Percentiles rank a stretch among this genome's conserved stretches.
Conservation (phyloP, 495 filamentous ascomycete species). For the Xylona heveae region DNA sequence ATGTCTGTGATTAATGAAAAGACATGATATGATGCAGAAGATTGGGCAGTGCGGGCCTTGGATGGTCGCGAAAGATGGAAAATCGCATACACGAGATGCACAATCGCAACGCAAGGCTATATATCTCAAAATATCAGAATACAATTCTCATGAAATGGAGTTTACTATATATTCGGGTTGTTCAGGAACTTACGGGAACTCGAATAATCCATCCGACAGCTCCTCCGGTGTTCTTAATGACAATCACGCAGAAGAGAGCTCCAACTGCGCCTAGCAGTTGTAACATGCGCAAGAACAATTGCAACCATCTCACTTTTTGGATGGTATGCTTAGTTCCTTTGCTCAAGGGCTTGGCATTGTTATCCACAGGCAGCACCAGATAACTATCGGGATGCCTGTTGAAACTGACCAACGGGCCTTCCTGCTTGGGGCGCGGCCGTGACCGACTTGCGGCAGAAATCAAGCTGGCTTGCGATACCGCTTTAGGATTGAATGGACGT, state of each 20-base stretch:
- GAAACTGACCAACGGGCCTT: slow-evolving; percentile 4
- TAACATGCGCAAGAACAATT: slow-evolving; percentile 40
- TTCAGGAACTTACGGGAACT: slow-evolving; percentile 37
- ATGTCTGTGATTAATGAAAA: slow-evolving; percentile 56
- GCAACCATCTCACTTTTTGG: slow-evolving; percentile 37
- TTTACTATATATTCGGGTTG: not conserved
- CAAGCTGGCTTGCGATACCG: slow-evolving; percentile 52
- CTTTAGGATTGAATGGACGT: slow-evolving; percentile 58
- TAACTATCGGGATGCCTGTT: slow-evolving; percentile 13
- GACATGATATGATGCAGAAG: slow-evolving; percentile 65
- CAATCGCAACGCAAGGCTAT: slow-evolving; percentile 49
- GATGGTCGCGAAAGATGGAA: slow-evolving; percentile 53
- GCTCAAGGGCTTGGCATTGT: slow-evolving; percentile 43
- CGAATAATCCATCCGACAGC: slow-evolving; percentile 54
- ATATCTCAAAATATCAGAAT: slow-evolving; percentile 3
- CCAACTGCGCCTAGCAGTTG: slow-evolving; percentile 48
- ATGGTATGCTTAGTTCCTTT: slow-evolving; percentile 44
- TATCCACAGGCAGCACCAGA: slow-evolving; percentile 25
- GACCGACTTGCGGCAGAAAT: not conserved
- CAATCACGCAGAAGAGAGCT: slow-evolving; percentile 48
- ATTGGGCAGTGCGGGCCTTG: slow-evolving; percentile 44
- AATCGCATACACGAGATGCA: slow-evolving; percentile 52
- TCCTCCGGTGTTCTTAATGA: slow-evolving; percentile 39
- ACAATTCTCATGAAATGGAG: not conserved
- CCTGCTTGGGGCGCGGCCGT: not conserved